Percentiles rank a stretch among this genome's conserved stretches.
Evolutionary conservation across 345 rosid species (phyloP).

Genomic region (Euphorbia peplus): DNA sequence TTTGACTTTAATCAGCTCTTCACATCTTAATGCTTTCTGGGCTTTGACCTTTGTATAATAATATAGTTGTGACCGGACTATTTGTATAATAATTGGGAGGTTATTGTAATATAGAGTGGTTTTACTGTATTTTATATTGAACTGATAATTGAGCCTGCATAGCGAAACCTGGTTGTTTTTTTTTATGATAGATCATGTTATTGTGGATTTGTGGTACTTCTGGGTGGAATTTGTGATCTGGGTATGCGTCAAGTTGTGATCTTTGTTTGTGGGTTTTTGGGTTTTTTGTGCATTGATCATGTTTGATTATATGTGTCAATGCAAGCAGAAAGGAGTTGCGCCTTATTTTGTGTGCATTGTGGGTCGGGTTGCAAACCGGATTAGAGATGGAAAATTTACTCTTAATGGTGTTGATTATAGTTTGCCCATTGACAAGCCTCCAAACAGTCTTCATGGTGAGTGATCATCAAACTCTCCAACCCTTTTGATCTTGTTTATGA

Average conservation of each 20-base stretch:
- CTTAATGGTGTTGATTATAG: conserved; percentile 65
- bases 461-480: not conserved
- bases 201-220: conserved; percentile 1
- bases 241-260: not conserved
- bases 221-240: not conserved
- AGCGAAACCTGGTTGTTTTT: not conserved
- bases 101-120: too few species aligned
- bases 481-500: not conserved
- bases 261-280: too few species aligned
- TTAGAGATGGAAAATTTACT: conserved; percentile 76
- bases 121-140: too few species aligned
- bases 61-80: too few species aligned
- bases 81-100: too few species aligned
- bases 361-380: conserved; percentile 91
- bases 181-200: not conserved
- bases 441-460: conserved; percentile 92
- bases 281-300: not conserved
- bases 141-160: conserved; percentile 10
- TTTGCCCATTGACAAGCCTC: conserved; percentile 81
- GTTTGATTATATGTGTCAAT: conserved; percentile 1
- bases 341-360: conserved; percentile 93
- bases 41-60: too few species aligned
- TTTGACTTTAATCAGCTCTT: not conserved
- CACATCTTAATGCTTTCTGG: conserved; percentile 14
- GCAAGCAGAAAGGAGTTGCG: conserved; percentile 64